These are phyloP conservation scores for Myxozyma sirexii DNA, from an alignment of 805 yeast species.

Conservation along the genomic window DNA sequence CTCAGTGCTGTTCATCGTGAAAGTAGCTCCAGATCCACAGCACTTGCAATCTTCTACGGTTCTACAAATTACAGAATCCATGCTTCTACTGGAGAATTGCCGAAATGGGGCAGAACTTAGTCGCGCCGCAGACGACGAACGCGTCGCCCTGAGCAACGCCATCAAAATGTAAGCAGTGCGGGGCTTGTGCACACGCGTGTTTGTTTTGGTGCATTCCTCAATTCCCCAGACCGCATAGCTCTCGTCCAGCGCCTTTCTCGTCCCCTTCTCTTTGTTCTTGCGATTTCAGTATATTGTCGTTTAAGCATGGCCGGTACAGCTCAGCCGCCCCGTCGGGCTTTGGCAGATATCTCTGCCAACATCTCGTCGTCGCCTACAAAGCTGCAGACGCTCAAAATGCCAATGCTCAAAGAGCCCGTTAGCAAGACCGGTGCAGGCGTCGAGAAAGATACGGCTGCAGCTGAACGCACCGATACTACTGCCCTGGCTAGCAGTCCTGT, in stretches of 20 bases:
- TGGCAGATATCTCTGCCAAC: slow-evolving; percentile 23
- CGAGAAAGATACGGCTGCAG: too few species aligned
- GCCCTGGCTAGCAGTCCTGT: neutral
- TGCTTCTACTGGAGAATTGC: too few species aligned
- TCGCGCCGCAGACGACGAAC: neutral
- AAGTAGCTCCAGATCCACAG: too few species aligned
- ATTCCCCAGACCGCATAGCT: neutral
- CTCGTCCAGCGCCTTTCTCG: neutral
- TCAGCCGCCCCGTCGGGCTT: slow-evolving; percentile 19
- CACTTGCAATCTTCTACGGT: neutral
- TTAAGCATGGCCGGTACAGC: neutral
- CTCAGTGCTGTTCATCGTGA: neutral
- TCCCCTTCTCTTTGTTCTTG: neutral
- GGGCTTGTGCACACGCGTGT: neutral
- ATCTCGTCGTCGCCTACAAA: slow-evolving; percentile 13
- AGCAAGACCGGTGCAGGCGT: neutral
- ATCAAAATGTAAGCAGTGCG: neutral
- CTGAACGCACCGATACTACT: neutral
- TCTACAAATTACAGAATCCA: neutral
- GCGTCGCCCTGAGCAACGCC: too few species aligned
- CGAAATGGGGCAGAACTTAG: neutral
- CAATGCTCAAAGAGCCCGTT: neutral
- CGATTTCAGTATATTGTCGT: neutral
- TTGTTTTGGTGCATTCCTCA: neutral
- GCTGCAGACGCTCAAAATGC: neutral